Conservation (phyloP, 148 eudicot genomes). For the Arbutus unedo region DNA sequence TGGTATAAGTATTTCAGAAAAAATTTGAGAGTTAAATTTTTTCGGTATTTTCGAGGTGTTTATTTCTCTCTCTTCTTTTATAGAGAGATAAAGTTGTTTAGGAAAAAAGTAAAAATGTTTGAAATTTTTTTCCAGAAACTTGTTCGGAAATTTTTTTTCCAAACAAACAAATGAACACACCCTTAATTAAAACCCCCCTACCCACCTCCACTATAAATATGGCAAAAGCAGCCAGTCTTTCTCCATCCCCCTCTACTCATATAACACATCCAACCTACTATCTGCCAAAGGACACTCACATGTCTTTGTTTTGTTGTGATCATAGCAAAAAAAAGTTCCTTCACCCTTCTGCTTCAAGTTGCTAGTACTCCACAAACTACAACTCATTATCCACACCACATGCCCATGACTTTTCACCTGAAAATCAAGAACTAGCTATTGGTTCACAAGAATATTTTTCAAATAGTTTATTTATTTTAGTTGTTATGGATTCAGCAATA, state of each 20-base stretch:
- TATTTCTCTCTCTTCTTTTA: too few species aligned
- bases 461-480: not conserved
- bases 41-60: too few species aligned
- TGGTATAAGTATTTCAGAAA: too few species aligned
- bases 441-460: not conserved
- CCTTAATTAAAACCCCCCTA: not conserved
- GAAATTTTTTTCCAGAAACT: too few species aligned
- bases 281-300: conserved; percentile 67
- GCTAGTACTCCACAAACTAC: conserved; percentile 11
- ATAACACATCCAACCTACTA: conserved; percentile 29
- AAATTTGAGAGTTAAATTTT: too few species aligned
- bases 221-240: not conserved
- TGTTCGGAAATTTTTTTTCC: too few species aligned
- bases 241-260: not conserved
- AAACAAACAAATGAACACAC: too few species aligned
- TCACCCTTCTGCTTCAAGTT: conserved; percentile 1
- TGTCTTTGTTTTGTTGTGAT: conserved; percentile 54
- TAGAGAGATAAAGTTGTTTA: too few species aligned
- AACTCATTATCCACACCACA: conserved; percentile 25
- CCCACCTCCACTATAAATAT: not conserved
- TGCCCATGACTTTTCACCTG: not conserved
- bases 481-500: conserved; percentile 27
- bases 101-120: too few species aligned
- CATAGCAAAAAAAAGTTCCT: conserved; percentile 20
- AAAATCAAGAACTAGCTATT: not conserved